These are phyloP conservation scores for Phylloporus arenicola DNA, from an alignment of 768 basidiomycete genomes.

Conservation along the genomic window DNA sequence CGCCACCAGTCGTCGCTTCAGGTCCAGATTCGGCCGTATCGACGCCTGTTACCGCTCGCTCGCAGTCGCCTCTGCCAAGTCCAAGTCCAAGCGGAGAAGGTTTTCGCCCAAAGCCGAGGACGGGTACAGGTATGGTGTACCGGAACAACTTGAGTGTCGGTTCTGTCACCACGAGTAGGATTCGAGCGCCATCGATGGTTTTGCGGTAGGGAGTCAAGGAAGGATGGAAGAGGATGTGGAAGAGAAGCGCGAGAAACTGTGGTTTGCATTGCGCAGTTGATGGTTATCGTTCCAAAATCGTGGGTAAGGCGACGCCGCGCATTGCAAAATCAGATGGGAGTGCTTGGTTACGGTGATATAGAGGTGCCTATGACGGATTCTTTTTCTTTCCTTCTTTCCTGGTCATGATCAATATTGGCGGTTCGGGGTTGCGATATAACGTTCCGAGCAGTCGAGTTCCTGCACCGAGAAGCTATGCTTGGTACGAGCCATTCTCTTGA, in stretches of 20 bases:
- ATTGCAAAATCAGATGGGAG: constrained; percentile 4
- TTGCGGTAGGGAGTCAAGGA: constrained; percentile 9
- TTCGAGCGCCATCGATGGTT: constrained; percentile 33
- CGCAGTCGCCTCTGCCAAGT: constrained; percentile 20
- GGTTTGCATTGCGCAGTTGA: neutral
- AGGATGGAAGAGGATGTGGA: constrained; percentile 1
- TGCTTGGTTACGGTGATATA: constrained; percentile 4
- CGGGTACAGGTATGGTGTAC: constrained; percentile 68
- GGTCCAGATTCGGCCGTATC: constrained; percentile 7
- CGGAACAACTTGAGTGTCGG: constrained; percentile 30
- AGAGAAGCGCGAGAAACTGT: neutral
- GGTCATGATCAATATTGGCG: constrained; percentile 1
- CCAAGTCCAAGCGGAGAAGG: constrained; percentile 12
- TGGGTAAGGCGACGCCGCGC: constrained; percentile 8
- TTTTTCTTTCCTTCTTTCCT: neutral
- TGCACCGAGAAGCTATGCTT: neutral
- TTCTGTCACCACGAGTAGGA: constrained; percentile 30
- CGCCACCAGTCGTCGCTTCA: constrained; percentile 4
- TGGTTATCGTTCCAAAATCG: constrained; percentile 6
- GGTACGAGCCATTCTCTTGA: constrained; percentile 11
- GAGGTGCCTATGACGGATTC: constrained; percentile 6
- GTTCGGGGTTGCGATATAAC: neutral
- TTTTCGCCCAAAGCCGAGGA: constrained; percentile 48
- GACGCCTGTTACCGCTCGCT: constrained; percentile 8
- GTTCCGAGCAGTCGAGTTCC: neutral